Evolutionary conservation across 208 protist genomes (phyloP).

Genomic region (Acanthamoeba castellanii): DNA sequence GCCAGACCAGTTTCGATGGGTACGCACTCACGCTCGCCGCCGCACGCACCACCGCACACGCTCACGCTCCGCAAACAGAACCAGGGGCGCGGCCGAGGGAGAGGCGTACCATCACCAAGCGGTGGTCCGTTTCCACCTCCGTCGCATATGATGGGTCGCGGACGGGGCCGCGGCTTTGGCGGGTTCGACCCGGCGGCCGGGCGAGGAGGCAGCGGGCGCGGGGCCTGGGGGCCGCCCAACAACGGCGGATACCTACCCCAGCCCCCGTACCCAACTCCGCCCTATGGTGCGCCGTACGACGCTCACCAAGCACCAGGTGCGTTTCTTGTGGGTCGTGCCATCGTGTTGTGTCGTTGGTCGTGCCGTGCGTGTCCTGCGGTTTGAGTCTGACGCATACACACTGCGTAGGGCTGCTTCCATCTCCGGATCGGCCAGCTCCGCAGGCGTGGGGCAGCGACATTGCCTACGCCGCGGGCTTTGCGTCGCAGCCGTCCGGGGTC

Average conservation of each 20-base stretch:
- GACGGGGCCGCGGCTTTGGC: not conserved
- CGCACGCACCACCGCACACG: not conserved
- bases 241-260: too few species aligned
- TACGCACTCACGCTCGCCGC: not conserved
- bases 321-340: too few species aligned
- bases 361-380: not conserved
- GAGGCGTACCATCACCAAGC: not conserved
- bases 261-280: too few species aligned
- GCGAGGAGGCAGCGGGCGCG: too few species aligned
- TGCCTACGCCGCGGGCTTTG: constrained; percentile 24
- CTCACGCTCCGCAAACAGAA: not conserved
- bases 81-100: not conserved
- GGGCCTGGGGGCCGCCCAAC: not conserved
- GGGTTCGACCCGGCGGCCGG: not conserved
- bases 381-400: not conserved
- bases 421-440: too few species aligned
- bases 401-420: not conserved
- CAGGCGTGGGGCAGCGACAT: not conserved
- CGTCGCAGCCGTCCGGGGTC: not conserved
- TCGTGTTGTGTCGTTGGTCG: too few species aligned
- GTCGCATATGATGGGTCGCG: not conserved
- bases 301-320: too few species aligned
- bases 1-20: constrained; percentile 20
- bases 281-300: too few species aligned
- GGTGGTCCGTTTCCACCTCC: not conserved